Evolutionary conservation across 345 rosid genomes (phyloP).

Genomic region (Dimocarpus longan): DNA sequence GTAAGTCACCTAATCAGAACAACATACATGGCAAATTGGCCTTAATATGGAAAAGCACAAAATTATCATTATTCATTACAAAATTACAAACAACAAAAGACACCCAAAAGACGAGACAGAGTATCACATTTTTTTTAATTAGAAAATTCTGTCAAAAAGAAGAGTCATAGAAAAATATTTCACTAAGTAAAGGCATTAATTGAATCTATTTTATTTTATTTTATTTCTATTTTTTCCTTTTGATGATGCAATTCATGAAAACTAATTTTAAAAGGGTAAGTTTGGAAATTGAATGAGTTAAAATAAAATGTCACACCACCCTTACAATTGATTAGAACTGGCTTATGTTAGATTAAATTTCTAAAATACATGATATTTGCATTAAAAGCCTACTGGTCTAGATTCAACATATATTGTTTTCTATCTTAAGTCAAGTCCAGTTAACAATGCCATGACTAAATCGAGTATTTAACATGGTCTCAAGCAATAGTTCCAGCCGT

Average conservation of each 20-base stretch:
- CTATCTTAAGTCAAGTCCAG: not conserved
- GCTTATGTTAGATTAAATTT: not conserved
- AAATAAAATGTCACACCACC: not conserved
- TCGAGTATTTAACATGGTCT: not conserved
- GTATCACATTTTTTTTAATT: not conserved
- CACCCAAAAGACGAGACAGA: not conserved
- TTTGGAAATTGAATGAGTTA: not conserved
- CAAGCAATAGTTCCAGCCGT: not conserved
- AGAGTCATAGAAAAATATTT: not conserved
- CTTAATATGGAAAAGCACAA: not conserved
- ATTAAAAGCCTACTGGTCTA: not conserved
- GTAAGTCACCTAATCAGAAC: not conserved
- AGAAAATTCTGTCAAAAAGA: not conserved
- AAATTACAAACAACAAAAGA: not conserved
- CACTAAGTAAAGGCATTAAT: not conserved
- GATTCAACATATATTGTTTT: not conserved
- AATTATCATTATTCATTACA: not conserved
- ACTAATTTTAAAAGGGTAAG: constrained; percentile 6
- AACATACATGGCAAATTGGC: constrained; percentile 10
- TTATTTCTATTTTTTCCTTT: not conserved
- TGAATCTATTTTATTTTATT: not conserved
- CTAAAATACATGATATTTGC: not conserved
- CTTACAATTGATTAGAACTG: not conserved
- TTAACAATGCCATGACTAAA: not conserved
- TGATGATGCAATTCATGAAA: not conserved